Evolutionary conservation across 352 stramenopile genomes (phyloP).

Genomic region (Globisporangium splendens): DNA sequence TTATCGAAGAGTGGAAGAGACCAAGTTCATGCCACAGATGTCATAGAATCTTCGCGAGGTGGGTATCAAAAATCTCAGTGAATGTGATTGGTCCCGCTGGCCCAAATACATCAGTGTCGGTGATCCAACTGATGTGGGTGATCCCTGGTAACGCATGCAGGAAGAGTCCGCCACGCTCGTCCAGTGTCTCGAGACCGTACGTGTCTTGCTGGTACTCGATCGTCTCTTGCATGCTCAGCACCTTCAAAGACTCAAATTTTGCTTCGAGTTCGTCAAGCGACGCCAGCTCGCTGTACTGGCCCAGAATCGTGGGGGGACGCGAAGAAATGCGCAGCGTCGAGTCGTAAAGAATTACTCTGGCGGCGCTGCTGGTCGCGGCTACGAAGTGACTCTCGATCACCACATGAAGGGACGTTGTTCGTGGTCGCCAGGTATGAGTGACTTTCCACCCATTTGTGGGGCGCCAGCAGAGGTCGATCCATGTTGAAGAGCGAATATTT

Average conservation of each 20-base stretch:
- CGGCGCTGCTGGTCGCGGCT: constrained; percentile 21
- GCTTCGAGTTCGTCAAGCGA: constrained; percentile 26
- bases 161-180: constrained; percentile 19
- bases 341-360: constrained; percentile 37
- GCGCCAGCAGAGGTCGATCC: constrained; percentile 19
- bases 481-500: constrained; percentile 37
- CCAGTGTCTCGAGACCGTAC: constrained; percentile 38
- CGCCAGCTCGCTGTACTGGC: constrained; percentile 34
- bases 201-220: constrained; percentile 33
- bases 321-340: constrained; percentile 46
- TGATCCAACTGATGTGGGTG: constrained; percentile 38
- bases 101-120: not conserved
- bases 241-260: constrained; percentile 25
- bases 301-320: constrained; percentile 30
- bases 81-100: no score
- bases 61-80: no score
- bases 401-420: constrained; percentile 29
- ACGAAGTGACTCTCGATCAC: constrained; percentile 9
- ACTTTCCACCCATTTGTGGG: constrained; percentile 22
- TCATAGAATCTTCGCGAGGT: no score
- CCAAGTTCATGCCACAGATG: no score
- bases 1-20: no score
- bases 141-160: constrained; percentile 24
- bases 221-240: constrained; percentile 30
- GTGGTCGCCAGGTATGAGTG: constrained; percentile 33